A percentile compares a stretch with the other conserved stretches of the same genome.
phyloP scores from a whole-genome alignment of 2,329 filamentous ascomycete species.

The Penicillium sp. region DNA sequence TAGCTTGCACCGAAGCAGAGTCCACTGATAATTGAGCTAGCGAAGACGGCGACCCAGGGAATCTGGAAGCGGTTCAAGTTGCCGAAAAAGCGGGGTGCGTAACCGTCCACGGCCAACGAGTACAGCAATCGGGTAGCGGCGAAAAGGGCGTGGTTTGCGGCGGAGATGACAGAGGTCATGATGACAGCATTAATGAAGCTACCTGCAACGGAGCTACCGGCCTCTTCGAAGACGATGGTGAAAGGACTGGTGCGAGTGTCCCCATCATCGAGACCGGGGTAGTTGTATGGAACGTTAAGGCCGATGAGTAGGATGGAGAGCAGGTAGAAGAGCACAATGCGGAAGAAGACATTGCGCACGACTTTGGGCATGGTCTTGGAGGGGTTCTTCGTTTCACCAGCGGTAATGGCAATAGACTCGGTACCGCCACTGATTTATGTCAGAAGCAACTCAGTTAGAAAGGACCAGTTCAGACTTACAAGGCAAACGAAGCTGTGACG shows the following conservation, averaged over 20 bases:
- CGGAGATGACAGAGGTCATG: constrained; percentile 59
- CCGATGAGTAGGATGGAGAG: constrained; percentile 57
- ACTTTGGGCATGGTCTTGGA: constrained; percentile 61
- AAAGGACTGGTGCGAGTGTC: constrained; percentile 53
- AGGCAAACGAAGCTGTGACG: constrained; percentile 63
- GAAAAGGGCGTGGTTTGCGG: constrained; percentile 61
- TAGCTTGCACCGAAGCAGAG: constrained; percentile 66
- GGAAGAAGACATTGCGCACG: constrained; percentile 66
- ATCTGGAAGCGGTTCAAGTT: constrained; percentile 52
- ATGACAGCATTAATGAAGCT: constrained; percentile 64
- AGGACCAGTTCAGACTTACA: constrained; percentile 30
- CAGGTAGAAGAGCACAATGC: constrained; percentile 58
- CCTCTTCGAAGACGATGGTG: constrained; percentile 62
- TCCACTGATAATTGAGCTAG: constrained; percentile 55
- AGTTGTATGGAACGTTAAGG: constrained; percentile 60
- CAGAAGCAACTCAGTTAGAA: neutral
- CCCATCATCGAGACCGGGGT: constrained; percentile 46
- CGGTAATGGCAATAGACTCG: constrained; percentile 66
- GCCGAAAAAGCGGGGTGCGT: constrained; percentile 59
- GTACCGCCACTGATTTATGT: constrained; percentile 52
- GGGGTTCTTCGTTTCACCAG: constrained; percentile 65
- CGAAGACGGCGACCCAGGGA: constrained; percentile 57
- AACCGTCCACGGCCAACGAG: constrained; percentile 53
- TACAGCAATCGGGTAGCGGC: constrained; percentile 60
- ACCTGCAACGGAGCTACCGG: constrained; percentile 56